Evolutionary conservation across 441 rosid genomes (phyloP).

Genomic region (Melianthus villosus): DNA sequence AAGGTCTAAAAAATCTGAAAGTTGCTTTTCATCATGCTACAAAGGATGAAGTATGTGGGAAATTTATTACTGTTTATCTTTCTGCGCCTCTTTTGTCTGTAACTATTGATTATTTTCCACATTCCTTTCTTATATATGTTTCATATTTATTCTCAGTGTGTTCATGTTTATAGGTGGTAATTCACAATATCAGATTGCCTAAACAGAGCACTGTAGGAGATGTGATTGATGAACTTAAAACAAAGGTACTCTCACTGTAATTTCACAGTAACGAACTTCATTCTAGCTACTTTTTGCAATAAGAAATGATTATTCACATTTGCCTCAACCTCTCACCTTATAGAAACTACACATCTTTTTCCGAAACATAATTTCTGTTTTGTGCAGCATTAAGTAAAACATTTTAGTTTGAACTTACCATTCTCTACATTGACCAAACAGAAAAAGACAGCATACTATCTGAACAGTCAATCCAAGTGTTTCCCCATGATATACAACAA

Average conservation of each 20-base stretch:
- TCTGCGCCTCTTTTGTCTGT: background rate
- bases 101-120: background rate
- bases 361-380: too few relatives aligned
- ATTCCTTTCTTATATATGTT: background rate
- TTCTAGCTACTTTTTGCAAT: background rate
- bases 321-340: too few relatives aligned
- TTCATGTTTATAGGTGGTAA: slow-evolving; percentile 36
- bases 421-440: too few relatives aligned
- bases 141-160: background rate
- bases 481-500: too few relatives aligned
- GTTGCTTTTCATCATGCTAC: slow-evolving; percentile 77
- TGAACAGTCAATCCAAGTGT: too few relatives aligned
- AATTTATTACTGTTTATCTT: slow-evolving; percentile 5
- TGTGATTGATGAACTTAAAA: slow-evolving; percentile 68
- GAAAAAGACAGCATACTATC: too few relatives aligned
- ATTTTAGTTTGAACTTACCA: too few relatives aligned
- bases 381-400: too few relatives aligned
- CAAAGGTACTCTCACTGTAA: slow-evolving; percentile 34
- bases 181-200: slow-evolving; percentile 79
- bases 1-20: slow-evolving; percentile 77
- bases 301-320: too few relatives aligned
- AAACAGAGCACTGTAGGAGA: slow-evolving; percentile 90
- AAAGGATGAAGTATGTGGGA: slow-evolving; percentile 57
- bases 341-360: too few relatives aligned
- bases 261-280: background rate